These are phyloP conservation scores for Tetrastigma voinierianum DNA, from an alignment of 164 flowering plant species.

Conservation along the genomic window DNA sequence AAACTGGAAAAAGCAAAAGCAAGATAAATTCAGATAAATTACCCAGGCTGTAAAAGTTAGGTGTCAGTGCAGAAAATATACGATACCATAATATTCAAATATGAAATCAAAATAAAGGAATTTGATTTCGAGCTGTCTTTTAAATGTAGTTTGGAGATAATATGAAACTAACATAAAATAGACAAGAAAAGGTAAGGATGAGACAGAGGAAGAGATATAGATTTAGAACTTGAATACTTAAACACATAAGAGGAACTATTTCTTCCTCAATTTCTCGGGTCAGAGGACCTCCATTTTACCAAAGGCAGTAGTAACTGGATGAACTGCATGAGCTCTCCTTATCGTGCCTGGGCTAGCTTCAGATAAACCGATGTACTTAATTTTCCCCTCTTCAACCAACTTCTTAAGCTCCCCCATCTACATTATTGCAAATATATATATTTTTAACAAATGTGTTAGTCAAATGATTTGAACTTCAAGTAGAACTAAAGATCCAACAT, in stretches of 20 bases:
- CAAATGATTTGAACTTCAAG: no score
- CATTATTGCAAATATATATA: background rate
- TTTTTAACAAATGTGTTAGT: background rate
- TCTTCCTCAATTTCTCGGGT: slow-evolving; percentile 16
- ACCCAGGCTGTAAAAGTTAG: no score
- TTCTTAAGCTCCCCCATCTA: slow-evolving; percentile 14
- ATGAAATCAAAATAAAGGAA: no score
- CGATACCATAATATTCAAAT: no score
- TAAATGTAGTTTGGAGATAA: no score
- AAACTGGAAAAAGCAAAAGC: no score
- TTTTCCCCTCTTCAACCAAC: slow-evolving; percentile 13
- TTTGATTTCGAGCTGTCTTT: no score
- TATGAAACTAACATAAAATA: background rate
- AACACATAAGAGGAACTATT: slow-evolving; percentile 11
- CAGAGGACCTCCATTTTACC: slow-evolving; percentile 16
- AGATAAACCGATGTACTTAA: slow-evolving; percentile 10
- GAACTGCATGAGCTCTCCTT: slow-evolving; percentile 15
- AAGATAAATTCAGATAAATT: no score
- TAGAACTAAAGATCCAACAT: no score
- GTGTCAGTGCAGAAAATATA: no score
- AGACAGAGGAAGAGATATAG: background rate
- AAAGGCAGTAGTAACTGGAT: slow-evolving; percentile 13
- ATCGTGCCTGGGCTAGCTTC: slow-evolving; percentile 12
- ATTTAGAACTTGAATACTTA: background rate
- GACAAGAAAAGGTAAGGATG: background rate